These are phyloP conservation scores for Primulina eburnea DNA, from an alignment of 257 asterid genomes.

Conservation along the genomic window DNA sequence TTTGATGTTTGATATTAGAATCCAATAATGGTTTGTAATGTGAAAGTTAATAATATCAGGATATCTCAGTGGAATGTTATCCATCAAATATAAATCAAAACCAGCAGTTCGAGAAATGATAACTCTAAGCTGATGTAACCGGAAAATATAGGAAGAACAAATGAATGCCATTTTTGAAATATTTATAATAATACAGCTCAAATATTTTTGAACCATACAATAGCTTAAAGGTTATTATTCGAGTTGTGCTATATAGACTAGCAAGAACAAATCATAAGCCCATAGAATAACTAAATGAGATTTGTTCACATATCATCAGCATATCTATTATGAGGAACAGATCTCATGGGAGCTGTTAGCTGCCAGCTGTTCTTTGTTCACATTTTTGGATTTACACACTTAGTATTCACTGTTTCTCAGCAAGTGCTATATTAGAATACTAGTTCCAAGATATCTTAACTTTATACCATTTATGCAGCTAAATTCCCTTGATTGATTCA, in stretches of 20 bases:
- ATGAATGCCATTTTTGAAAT: no score
- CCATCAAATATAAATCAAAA: neutral
- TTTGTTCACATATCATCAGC: neutral
- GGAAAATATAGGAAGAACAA: neutral
- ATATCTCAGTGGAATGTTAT: neutral
- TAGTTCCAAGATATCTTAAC: neutral
- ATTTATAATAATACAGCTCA: neutral
- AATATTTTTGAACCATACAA: neutral
- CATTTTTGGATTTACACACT: neutral
- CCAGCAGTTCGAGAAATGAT: neutral
- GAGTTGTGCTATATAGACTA: neutral
- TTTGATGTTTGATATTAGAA: neutral
- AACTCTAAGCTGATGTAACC: neutral
- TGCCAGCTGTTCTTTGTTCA: constrained; percentile 1
- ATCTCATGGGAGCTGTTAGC: constrained; percentile 4
- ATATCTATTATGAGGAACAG: neutral
- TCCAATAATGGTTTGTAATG: neutral
- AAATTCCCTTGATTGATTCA: neutral
- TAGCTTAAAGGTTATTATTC: neutral
- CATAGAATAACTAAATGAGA: neutral
- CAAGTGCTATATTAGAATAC: neutral
- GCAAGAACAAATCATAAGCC: neutral
- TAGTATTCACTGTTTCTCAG: neutral
- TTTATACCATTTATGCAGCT: neutral
- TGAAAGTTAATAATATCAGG: neutral